Evolutionary conservation across 805 yeast species (phyloP).

Genomic region (Cyberlindnera amylophila): DNA sequence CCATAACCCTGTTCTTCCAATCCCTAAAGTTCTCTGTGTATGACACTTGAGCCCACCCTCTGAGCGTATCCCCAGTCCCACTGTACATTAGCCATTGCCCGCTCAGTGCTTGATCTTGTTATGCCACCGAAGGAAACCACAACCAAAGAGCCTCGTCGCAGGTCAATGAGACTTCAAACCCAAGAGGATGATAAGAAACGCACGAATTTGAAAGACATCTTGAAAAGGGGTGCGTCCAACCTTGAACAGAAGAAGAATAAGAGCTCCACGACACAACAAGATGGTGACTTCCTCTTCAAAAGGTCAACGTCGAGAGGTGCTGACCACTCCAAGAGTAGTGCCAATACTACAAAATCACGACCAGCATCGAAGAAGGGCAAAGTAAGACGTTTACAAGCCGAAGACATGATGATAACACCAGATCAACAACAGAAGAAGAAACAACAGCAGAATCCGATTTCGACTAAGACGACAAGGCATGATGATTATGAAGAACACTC

Average conservation of each 20-base stretch:
- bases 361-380: constrained; percentile 8
- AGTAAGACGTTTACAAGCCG: constrained; percentile 13
- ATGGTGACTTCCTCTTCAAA: constrained; percentile 24
- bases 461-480: constrained; percentile 3
- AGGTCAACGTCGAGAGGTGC: constrained; percentile 6
- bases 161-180: constrained; percentile 13
- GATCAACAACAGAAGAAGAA: constrained; percentile 14
- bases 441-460: no score
- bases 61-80: no score
- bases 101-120: background rate
- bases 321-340: no score
- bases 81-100: no score
- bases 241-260: constrained; percentile 5
- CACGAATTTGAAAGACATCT: constrained; percentile 24
- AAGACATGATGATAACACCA: constrained; percentile 24
- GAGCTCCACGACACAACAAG: constrained; percentile 10
- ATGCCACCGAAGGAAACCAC: constrained; percentile 11
- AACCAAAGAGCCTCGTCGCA: constrained; percentile 13
- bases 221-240: constrained; percentile 18
- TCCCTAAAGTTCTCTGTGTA: no score
- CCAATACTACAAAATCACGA: background rate
- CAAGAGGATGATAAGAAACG: constrained; percentile 16
- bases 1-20: no score
- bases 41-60: no score
- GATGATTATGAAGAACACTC: constrained; percentile 23